A percentile compares a stretch with the other conserved stretches of the same genome.
Evolutionary conservation across 2,329 filamentous ascomycete species (phyloP).

Genomic region (Ambrosiella cleistominuta): DNA sequence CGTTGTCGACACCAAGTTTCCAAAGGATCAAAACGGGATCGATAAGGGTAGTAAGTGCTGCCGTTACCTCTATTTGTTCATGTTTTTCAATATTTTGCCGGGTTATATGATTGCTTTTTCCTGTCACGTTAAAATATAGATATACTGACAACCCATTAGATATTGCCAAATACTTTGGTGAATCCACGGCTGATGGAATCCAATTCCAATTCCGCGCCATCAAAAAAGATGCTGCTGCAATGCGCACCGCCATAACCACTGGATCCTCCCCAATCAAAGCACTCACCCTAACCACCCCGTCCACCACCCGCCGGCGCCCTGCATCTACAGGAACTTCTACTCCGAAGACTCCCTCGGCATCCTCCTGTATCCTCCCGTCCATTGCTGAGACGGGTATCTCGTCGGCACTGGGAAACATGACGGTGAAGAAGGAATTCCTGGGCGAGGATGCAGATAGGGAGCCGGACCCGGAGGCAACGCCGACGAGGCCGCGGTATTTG

Average conservation of each 20-base stretch:
- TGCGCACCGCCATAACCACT: conserved; percentile 26
- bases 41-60: conserved; percentile 24
- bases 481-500: conserved; percentile 1
- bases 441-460: conserved; percentile 18
- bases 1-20: conserved; percentile 20
- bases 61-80: not conserved
- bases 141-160: conserved; percentile 22
- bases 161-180: conserved; percentile 41
- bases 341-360: not conserved
- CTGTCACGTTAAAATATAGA: not conserved
- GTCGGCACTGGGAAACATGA: conserved; percentile 17
- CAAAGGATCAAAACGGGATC: conserved; percentile 23
- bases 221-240: conserved; percentile 33
- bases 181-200: conserved; percentile 39
- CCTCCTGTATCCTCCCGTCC: conserved; percentile 9
- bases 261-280: conserved; percentile 29
- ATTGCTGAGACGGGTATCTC: conserved; percentile 14
- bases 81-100: not conserved
- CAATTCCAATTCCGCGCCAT: conserved; percentile 41
- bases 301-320: conserved; percentile 12
- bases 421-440: conserved; percentile 12
- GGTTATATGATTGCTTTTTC: not conserved
- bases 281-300: conserved; percentile 16
- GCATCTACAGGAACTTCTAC: not conserved
- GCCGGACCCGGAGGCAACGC: conserved; percentile 13